Evolutionary conservation across 352 stramenopile species (phyloP), one percentile per base, ranked within the genome.

Genomic region (Phytophthora tentaculata): DNA sequence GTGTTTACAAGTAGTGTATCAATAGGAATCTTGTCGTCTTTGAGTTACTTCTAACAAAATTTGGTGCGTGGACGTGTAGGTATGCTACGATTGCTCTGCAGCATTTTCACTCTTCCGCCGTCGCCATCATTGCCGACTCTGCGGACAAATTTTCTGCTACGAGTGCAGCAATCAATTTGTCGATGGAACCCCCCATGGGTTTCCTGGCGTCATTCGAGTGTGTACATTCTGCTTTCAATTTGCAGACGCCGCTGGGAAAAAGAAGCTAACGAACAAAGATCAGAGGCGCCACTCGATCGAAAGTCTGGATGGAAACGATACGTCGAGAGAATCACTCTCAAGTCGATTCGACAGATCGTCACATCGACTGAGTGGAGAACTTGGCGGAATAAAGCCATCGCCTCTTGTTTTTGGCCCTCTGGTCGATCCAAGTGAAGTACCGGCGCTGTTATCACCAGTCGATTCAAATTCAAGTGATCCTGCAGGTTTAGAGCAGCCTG

Each of bases 61-160:
- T n/a, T n/a, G n/a, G n/a, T n/a, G n/a, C n/a, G n/a, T n/a, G n/a
- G n/a, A n/a, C n/a, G n/a, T 47, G 2, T 45, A 96, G 88, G 83
- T 88, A n/a, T 96, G 88, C 71, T 92, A 89, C 55, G 83, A 96
- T 66, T 96, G 88, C 53, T 88, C 79, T 24, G 74, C 78, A 8
- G 67, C 84, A 20, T 96, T 96, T 69, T 89, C 84, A n/a, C 69
- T 96, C 35, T 96, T 95, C 39, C 79, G 84, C 8, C 80, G 88
- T 14, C 82, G 88, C n/a, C 88, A 96, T 56, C 88, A 96, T 71
- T 96, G 88, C 59, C 85, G 88, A n/a, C 68, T 94, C 1, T 96
- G 88, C 29, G 88, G 88, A 4, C 83, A 91, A 70, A 95, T 96
- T 56, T 96, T 94, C 43, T 96, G 88, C 56, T 82, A 92, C 64